Base-by-base conservation (phyloP, 441 rosid genomes). In the Euphorbia celastroides region DNA sequence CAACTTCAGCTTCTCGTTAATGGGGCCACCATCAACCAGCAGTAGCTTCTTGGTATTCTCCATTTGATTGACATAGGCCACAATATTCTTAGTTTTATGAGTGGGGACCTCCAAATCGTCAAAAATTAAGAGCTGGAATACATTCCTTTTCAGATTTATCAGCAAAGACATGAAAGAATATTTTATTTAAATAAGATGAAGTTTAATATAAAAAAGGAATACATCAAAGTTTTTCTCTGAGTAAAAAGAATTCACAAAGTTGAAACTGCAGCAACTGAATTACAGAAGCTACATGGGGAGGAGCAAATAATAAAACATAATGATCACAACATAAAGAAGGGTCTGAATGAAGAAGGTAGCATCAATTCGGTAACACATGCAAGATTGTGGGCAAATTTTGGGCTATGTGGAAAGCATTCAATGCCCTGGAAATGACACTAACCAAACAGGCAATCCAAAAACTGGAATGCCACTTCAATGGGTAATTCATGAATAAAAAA, bases 1-100 rank as follows among this genome's bases (percentile, higher is more conserved):
- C 74, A 79, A 77, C 88, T 90, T 89, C 69, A 89, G 82, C 74
- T 90, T 93, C 70, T 89, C 98, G 70, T 84, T 78, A 62, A 93
- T 85, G 32, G 86, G 72, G 44, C 85, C 88, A 16, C 93, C 98
- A 75, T 90, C 98, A 31, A 87, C 93, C 52, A 90, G 59, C 74
- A 93, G 86, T 30, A 89, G 79, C 78, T 90, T 93, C 88, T 89
- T 93, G 54, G 87, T 80, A 66, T 81, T 78, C 72, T 86, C 92
- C 94, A 87, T 83, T 77, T 86, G 83, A 60, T 78, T 77, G 74
- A 81, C 77, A 68, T 78, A 87, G 76, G 86, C 82, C 60, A 86
- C 96, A 62, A 90, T 78, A 68, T 81, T 81, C 87, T 87, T 90
- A 60, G 97, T 93, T 78, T 90, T 93, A 69, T 90, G 97, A 0